Base-by-base conservation (phyloP, 2,329 filamentous ascomycete genomes). In the Curvularia lunata region DNA sequence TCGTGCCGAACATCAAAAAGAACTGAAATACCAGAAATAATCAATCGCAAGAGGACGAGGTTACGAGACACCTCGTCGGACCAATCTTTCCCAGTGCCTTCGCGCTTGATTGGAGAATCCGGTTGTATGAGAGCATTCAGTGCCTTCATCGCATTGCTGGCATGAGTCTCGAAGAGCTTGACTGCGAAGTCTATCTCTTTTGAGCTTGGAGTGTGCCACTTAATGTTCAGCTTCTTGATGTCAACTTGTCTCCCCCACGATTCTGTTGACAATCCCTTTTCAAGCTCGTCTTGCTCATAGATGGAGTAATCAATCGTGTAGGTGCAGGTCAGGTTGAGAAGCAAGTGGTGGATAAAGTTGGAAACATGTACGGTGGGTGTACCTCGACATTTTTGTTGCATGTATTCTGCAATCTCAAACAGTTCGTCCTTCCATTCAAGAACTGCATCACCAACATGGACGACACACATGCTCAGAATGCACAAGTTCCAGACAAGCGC, bases 1-100 rank as follows among this genome's bases (percentile, higher is more conserved):
- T 75, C 73, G 59, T 82, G 75, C 32, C 80, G 76, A 5, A 92
- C 88, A 70, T 97, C 92, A 72, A 99, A 98, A 10, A 99, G 82
- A 1, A 91, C 88, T 7, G 94, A 93, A 56, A 97, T 88, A 52
- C 95, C 95, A 3, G 94, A 96, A 25, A 96, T 87, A 43, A 97
- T 87, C n/a, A 99, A 83, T 28, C 94, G 85, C 13, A 99, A 82
- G 50, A 97, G 88, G 12, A 94, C 91, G 55, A 99, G 84, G 65
- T 97, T 92, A 54, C 95, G 84, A 1, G 92, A 94, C 27, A 98
- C 89, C 75, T 99, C 96, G 74, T 99, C 95, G 0, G 94, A 97
- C 95, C 95, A 99, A 69, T 97, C 94, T 77, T 98, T 99, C 67
- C 96, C 96, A 75, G 94, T 97, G 37, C 95, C 95, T 65, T 93